Evolutionary conservation across 2,329 filamentous ascomycete genomes (phyloP).

Genomic region (Aspergillus japonicus): DNA sequence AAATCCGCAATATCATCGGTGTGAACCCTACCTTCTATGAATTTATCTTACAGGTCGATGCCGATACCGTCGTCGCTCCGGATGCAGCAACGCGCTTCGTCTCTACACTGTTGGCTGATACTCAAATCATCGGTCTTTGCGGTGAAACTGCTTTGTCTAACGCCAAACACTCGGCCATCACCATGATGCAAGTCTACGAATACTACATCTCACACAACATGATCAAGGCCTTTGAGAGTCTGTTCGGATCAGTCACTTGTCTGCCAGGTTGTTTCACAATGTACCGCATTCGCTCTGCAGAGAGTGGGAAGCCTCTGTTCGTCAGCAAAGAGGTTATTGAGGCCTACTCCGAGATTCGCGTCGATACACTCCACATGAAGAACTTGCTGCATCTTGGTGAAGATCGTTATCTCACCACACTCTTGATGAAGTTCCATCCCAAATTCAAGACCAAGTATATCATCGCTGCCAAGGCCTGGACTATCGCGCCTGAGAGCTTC

Average conservation of each 20-base stretch:
- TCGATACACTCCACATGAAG: slow-evolving; percentile 98
- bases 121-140: slow-evolving; percentile 87
- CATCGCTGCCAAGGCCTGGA: slow-evolving; percentile 89
- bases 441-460: slow-evolving; percentile 99
- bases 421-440: slow-evolving; percentile 86
- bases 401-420: slow-evolving; percentile 93
- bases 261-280: slow-evolving; percentile 98
- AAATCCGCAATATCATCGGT: slow-evolving; percentile 97
- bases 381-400: slow-evolving; percentile 95
- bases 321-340: slow-evolving; percentile 91
- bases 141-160: slow-evolving; percentile 94
- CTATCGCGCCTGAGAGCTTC: slow-evolving; percentile 93
- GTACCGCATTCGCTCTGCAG: slow-evolving; percentile 93
- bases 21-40: slow-evolving; percentile 99
- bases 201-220: slow-evolving; percentile 99
- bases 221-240: slow-evolving; percentile 92
- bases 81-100: slow-evolving; percentile 93
- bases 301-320: slow-evolving; percentile 93
- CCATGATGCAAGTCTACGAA: slow-evolving; percentile 99
- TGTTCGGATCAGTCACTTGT: slow-evolving; percentile 97
- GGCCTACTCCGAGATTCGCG: slow-evolving; percentile 84
- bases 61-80: slow-evolving; percentile 87
- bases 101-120: slow-evolving; percentile 85
- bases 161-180: slow-evolving; percentile 87
- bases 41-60: slow-evolving; percentile 93